These are phyloP conservation scores for Coemansia erecta DNA, from an alignment of 192 early-diverging fungal genomes.

Conservation along the genomic window DNA sequence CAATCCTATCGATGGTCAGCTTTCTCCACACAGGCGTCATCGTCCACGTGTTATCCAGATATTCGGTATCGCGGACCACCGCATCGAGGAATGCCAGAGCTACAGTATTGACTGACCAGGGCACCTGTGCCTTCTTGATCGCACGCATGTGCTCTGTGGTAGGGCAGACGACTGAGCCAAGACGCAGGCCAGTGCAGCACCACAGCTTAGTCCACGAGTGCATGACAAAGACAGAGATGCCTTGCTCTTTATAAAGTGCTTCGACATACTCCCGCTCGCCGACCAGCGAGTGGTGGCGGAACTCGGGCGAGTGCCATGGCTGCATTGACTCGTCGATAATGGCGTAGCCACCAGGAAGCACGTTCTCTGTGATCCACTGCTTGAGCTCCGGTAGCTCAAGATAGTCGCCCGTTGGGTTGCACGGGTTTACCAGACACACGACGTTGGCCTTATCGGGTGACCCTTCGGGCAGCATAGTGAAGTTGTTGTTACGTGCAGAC, in stretches of 20 bases:
- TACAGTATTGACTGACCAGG: conserved; percentile 90
- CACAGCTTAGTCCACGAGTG: conserved; percentile 95
- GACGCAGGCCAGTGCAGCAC: conserved; percentile 87
- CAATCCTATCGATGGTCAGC: conserved; percentile 40
- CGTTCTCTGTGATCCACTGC: conserved; percentile 72
- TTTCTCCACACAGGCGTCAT: conserved; percentile 68
- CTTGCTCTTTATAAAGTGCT: conserved; percentile 58
- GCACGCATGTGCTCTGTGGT: conserved; percentile 69
- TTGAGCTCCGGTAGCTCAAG: conserved; percentile 71
- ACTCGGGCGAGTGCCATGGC: conserved; percentile 82
- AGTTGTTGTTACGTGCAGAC: conserved; percentile 73
- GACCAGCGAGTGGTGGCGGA: conserved; percentile 79
- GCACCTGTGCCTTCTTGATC: conserved; percentile 80
- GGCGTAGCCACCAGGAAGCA: conserved; percentile 72
- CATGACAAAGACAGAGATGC: conserved; percentile 80
- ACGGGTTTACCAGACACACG: conserved; percentile 86
- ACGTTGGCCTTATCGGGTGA: conserved; percentile 63
- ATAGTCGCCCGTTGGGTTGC: conserved; percentile 90
- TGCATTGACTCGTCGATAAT: conserved; percentile 94
- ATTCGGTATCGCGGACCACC: conserved; percentile 68
- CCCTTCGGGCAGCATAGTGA: conserved; percentile 61
- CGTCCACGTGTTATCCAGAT: conserved; percentile 76
- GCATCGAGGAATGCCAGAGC: conserved; percentile 80
- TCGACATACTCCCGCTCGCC: conserved; percentile 68
- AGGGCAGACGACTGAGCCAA: conserved; percentile 86